Evolutionary conservation across 2,329 filamentous ascomycete species (phyloP).

Genomic region (Pseudogymnoascus sp.): DNA sequence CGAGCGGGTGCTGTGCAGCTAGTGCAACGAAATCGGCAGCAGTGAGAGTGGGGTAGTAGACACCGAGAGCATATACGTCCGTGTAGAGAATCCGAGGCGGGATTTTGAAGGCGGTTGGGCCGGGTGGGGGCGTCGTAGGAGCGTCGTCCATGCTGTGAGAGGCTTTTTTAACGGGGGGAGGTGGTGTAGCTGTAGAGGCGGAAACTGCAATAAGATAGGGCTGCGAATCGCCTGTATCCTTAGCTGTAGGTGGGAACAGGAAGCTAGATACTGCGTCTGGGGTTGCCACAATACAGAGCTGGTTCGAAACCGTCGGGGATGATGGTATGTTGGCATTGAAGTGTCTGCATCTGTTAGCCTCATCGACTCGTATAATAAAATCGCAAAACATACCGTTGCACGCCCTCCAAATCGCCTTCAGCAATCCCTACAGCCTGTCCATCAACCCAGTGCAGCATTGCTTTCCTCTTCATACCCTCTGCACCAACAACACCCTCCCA

Average conservation of each 20-base stretch:
- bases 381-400: slow-evolving; percentile 14
- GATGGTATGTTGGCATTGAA: slow-evolving; percentile 14
- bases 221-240: slow-evolving; percentile 13
- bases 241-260: not conserved
- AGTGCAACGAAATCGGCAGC: slow-evolving; percentile 16
- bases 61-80: slow-evolving; percentile 15
- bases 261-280: slow-evolving; percentile 14
- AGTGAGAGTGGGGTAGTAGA: not conserved
- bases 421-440: slow-evolving; percentile 16
- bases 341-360: slow-evolving; percentile 12
- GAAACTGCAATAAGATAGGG: slow-evolving; percentile 12
- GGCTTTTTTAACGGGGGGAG: not conserved
- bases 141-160: not conserved
- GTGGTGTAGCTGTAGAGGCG: not conserved
- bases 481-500: slow-evolving; percentile 16
- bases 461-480: slow-evolving; percentile 16
- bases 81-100: slow-evolving; percentile 17
- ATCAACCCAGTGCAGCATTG: slow-evolving; percentile 20
- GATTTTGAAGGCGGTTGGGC: slow-evolving; percentile 16
- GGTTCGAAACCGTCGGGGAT: slow-evolving; percentile 15
- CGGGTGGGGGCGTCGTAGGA: not conserved
- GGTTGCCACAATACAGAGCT: slow-evolving; percentile 18
- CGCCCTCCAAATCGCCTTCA: slow-evolving; percentile 19
- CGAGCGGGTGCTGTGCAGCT: slow-evolving; percentile 18
- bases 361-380: not conserved